A percentile compares a stretch with the other conserved stretches of the same genome.
These are phyloP conservation scores for Pythium dissotocum DNA, from an alignment of 352 stramenopile genomes.

Conservation along the genomic window DNA sequence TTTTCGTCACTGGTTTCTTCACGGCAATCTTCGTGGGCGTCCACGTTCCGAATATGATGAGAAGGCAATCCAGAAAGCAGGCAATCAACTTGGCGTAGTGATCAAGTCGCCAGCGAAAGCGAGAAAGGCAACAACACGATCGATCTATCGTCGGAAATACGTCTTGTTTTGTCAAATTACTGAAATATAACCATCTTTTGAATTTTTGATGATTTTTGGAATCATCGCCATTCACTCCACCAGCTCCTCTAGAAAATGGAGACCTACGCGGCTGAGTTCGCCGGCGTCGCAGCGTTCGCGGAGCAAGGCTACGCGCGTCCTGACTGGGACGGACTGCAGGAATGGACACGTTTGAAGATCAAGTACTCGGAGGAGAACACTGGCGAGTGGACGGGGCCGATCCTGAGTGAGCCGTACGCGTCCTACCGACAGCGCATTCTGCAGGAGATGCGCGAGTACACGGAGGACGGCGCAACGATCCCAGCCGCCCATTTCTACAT, in stretches of 20 bases:
- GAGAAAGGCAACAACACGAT: too few relatives aligned
- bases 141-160: neutral
- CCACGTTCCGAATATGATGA: neutral
- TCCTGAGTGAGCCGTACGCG: neutral
- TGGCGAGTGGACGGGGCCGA: neutral
- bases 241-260: neutral
- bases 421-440: neutral
- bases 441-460: neutral
- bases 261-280: neutral
- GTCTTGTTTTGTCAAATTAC: neutral
- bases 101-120: too few relatives aligned
- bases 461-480: neutral
- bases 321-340: neutral
- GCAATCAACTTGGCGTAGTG: too few relatives aligned
- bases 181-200: neutral
- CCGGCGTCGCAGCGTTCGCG: neutral
- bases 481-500: neutral
- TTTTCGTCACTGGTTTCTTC: neutral
- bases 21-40: neutral
- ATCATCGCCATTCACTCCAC: neutral
- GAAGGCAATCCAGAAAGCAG: neutral
- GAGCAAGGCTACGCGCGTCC: neutral
- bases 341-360: neutral
- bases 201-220: neutral
- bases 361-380: neutral